Conservation (phyloP, 805 yeast genomes). For the Myxozyma kluyveri region DNA sequence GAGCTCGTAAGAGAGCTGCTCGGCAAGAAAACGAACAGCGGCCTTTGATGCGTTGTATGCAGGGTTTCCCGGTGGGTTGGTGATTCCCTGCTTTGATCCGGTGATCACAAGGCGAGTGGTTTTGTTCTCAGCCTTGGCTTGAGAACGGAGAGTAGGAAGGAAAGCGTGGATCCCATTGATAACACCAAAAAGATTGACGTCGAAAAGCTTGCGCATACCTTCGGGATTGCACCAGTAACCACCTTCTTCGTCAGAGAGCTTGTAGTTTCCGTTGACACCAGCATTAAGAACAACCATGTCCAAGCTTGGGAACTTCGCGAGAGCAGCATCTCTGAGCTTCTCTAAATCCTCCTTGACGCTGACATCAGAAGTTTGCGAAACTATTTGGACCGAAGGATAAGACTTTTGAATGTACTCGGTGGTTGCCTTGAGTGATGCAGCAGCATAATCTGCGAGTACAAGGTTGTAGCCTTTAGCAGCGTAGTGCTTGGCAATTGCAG, state of each 20-base stretch:
- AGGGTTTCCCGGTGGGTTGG: slow-evolving; percentile 51
- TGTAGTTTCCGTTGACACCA: slow-evolving; percentile 29
- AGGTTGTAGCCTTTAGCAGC: slow-evolving; percentile 34
- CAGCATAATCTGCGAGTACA: slow-evolving; percentile 31
- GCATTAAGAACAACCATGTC: slow-evolving; percentile 34
- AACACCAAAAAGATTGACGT: slow-evolving; percentile 33
- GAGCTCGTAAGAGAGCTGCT: slow-evolving; percentile 33
- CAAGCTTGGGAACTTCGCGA: slow-evolving; percentile 26
- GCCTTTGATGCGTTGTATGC: slow-evolving; percentile 59
- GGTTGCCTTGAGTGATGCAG: slow-evolving; percentile 19
- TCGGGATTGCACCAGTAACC: slow-evolving; percentile 31
- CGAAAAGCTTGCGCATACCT: slow-evolving; percentile 27
- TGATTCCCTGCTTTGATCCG: slow-evolving; percentile 37
- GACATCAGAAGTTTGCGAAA: slow-evolving; percentile 29
- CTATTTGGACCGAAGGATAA: slow-evolving; percentile 20
- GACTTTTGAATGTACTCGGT: slow-evolving; percentile 13
- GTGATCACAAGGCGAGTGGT: slow-evolving; percentile 30
- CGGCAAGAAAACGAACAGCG: slow-evolving; percentile 48
- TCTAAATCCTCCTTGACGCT: slow-evolving; percentile 26
- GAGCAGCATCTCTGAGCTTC: slow-evolving; percentile 28
- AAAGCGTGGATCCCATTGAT: slow-evolving; percentile 34
- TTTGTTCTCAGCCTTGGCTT: slow-evolving; percentile 10
- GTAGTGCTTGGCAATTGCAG: slow-evolving; percentile 34
- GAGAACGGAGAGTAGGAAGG: slow-evolving; percentile 27
- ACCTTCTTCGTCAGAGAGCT: slow-evolving; percentile 20